These are phyloP conservation scores for Nephelium lappaceum DNA, from an alignment of 345 rosid genomes.

Conservation along the genomic window DNA sequence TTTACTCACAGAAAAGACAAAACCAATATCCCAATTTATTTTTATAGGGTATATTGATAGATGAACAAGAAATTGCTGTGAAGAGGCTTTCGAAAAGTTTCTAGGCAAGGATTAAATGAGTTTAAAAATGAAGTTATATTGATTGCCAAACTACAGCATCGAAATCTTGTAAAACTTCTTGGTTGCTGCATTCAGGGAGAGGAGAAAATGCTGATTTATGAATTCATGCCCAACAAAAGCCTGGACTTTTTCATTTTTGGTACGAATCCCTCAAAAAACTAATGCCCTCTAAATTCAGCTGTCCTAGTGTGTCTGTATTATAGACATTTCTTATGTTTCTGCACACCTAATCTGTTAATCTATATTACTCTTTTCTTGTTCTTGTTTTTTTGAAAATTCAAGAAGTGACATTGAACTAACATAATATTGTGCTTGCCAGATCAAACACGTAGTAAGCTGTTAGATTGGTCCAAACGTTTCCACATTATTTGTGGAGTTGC, in stretches of 20 bases:
- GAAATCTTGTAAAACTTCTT: no score
- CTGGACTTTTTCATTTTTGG: constrained; percentile 11
- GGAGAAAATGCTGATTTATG: constrained; percentile 14
- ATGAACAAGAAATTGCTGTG: constrained; percentile 31
- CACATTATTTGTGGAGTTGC: constrained; percentile 42
- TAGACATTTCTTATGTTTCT: no score
- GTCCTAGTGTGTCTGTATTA: no score
- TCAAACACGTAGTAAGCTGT: constrained; percentile 18
- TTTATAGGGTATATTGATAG: constrained; percentile 13
- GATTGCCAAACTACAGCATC: no score
- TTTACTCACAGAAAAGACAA: no score
- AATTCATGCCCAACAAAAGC: constrained; percentile 9
- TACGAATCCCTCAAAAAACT: background rate
- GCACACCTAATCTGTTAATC: no score
- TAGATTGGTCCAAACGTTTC: constrained; percentile 42
- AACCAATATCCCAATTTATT: background rate
- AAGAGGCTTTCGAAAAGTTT: constrained; percentile 14
- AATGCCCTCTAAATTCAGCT: no score
- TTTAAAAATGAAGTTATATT: no score
- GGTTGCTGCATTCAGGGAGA: no score
- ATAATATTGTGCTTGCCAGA: constrained; percentile 16
- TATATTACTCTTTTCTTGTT: background rate
- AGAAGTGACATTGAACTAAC: background rate
- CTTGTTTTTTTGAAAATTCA: background rate
- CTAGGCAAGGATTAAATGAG: constrained; percentile 5